phyloP scores from a whole-genome alignment of 2,329 filamentous ascomycete species.

The Aspergillus persii region DNA sequence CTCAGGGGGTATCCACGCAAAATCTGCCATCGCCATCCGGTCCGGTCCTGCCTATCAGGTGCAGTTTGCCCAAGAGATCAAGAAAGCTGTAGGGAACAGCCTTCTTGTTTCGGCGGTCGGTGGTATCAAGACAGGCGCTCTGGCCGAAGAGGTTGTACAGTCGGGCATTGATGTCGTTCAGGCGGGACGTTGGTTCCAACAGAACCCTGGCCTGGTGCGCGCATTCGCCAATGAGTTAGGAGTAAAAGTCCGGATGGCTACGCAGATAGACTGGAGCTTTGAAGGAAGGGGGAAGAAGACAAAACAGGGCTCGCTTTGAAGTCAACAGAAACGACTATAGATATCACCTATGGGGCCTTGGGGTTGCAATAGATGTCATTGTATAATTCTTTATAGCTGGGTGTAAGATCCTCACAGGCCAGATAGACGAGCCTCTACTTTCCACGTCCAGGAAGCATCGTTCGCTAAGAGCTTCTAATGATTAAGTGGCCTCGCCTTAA shows the following conservation, averaged over 20 bases:
- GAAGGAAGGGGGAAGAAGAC: slow-evolving; percentile 7
- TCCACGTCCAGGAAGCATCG: too few species aligned
- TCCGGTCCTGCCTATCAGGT: slow-evolving; percentile 25
- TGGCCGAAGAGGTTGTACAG: slow-evolving; percentile 51
- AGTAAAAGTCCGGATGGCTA: slow-evolving; percentile 47
- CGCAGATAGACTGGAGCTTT: slow-evolving; percentile 16
- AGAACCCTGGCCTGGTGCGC: slow-evolving; percentile 58
- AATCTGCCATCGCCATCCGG: slow-evolving; percentile 13
- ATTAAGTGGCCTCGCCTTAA: too few species aligned
- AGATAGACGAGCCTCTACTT: too few species aligned
- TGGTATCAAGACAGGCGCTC: slow-evolving; percentile 17
- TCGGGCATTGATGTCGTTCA: slow-evolving; percentile 51
- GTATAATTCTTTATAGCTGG: too few species aligned
- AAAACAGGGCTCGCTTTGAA: neutral
- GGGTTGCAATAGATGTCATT: too few species aligned
- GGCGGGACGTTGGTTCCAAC: slow-evolving; percentile 56
- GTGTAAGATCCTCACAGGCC: too few species aligned
- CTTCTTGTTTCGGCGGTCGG: slow-evolving; percentile 22
- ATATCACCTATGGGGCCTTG: too few species aligned
- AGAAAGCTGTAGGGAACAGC: slow-evolving; percentile 20
- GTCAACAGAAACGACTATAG: too few species aligned
- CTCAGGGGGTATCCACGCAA: slow-evolving; percentile 3
- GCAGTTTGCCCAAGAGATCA: slow-evolving; percentile 25
- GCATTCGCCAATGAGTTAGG: slow-evolving; percentile 56
- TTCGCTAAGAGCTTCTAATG: too few species aligned